Evolutionary conservation across 352 stramenopile genomes (phyloP).

Genomic region (Globisporangium irregulare): DNA sequence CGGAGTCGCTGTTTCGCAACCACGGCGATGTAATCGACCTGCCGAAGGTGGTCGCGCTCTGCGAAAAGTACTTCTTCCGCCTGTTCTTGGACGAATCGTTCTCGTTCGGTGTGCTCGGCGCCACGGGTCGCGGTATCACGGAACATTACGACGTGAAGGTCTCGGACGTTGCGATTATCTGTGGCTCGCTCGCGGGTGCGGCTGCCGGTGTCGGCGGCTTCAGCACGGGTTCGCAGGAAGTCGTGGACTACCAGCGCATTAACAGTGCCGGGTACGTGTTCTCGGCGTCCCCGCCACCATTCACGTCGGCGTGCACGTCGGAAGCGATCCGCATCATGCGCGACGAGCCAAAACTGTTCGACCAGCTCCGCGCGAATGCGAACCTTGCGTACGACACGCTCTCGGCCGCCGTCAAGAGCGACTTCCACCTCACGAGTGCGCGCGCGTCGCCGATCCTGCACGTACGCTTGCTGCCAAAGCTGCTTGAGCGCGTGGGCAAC

Average conservation of each 20-base stretch:
- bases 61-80: conserved; percentile 85
- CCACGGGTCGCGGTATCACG: conserved; percentile 77
- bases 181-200: conserved; percentile 91
- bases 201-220: conserved; percentile 95
- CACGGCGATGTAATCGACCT: conserved; percentile 94
- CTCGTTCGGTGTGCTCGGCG: conserved; percentile 95
- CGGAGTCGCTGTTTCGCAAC: conserved; percentile 98
- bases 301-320: conserved; percentile 89
- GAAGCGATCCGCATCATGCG: conserved; percentile 86
- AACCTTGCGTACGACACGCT: conserved; percentile 58
- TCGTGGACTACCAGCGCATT: conserved; percentile 98
- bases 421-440: conserved; percentile 59
- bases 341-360: conserved; percentile 71
- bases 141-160: conserved; percentile 80
- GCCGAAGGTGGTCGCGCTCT: conserved; percentile 92
- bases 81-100: conserved; percentile 89
- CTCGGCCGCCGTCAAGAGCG: conserved; percentile 27
- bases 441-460: conserved; percentile 70
- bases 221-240: conserved; percentile 94
- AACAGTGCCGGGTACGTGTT: conserved; percentile 98
- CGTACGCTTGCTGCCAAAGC: conserved; percentile 47
- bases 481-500: conserved; percentile 33
- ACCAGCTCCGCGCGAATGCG: conserved; percentile 61
- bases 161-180: conserved; percentile 93
- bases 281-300: conserved; percentile 96